Conservation (phyloP, 1,139 yeast species). For the Pichia sp. region DNA sequence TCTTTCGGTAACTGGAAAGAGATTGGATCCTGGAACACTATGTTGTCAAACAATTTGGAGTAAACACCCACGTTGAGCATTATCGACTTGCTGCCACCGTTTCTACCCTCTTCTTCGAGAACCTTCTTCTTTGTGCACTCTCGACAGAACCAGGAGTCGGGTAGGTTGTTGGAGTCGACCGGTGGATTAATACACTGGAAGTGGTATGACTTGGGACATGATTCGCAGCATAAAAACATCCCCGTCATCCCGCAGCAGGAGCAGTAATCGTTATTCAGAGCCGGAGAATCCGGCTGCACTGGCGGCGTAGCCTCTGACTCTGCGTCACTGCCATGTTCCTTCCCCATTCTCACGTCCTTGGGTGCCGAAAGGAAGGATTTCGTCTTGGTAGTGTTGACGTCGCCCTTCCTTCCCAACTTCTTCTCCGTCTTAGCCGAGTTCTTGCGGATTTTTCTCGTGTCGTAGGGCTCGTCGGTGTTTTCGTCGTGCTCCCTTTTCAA, state of each 20-base stretch:
- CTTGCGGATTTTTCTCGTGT: neutral
- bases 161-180: constrained; percentile 63
- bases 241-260: constrained; percentile 87
- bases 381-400: neutral
- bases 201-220: constrained; percentile 89
- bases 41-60: constrained; percentile 56
- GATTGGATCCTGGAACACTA: constrained; percentile 61
- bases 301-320: neutral
- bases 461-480: neutral
- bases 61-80: constrained; percentile 44
- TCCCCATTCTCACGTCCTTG: neutral
- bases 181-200: constrained; percentile 92
- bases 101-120: constrained; percentile 13
- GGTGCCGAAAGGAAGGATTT: neutral
- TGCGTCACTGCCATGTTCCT: neutral
- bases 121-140: constrained; percentile 51
- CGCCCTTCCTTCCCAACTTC: neutral
- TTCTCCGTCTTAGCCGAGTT: neutral
- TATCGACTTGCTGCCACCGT: neutral
- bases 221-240: constrained; percentile 84
- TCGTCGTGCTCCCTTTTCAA: neutral
- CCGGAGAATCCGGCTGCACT: constrained; percentile 27
- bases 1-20: constrained; percentile 67
- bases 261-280: constrained; percentile 82
- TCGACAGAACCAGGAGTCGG: constrained; percentile 87